Conservation (phyloP, 768 basidiomycete species). For the Imleria badia region DNA sequence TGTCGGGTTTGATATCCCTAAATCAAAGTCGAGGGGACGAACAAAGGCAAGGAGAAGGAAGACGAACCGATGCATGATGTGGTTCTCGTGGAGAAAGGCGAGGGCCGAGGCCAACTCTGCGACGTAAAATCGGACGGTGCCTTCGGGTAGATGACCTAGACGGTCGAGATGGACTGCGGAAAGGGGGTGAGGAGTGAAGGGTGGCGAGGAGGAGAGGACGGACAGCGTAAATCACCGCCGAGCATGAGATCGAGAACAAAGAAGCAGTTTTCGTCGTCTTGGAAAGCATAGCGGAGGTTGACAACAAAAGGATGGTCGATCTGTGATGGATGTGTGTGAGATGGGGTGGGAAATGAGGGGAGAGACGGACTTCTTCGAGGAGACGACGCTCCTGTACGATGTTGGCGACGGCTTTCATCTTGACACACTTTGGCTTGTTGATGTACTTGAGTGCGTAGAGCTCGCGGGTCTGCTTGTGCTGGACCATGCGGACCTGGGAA, state of each 20-base stretch:
- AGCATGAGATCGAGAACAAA: conserved; percentile 98
- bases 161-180: conserved; percentile 83
- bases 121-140: conserved; percentile 82
- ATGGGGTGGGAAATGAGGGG: not conserved
- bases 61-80: conserved; percentile 92
- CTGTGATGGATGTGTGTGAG: conserved; percentile 37
- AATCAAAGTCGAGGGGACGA: not conserved
- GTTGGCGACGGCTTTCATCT: conserved; percentile 98
- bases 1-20: conserved; percentile 96
- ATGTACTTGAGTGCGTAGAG: conserved; percentile 99
- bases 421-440: conserved; percentile 96
- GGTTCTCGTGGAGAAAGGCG: conserved; percentile 86
- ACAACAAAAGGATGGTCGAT: conserved; percentile 96
- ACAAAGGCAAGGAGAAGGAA: not conserved
- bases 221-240: conserved; percentile 92
- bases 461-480: conserved; percentile 97
- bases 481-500: conserved; percentile 91
- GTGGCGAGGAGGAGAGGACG: conserved; percentile 24
- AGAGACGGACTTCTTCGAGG: conserved; percentile 81
- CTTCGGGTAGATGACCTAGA: conserved; percentile 70
- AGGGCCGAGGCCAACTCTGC: conserved; percentile 89
- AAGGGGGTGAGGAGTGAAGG: not conserved
- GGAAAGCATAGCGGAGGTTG: conserved; percentile 94
- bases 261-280: conserved; percentile 98
- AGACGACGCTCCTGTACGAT: conserved; percentile 95